Evolutionary conservation across 169 alveolate species (phyloP), one percentile per base, ranked within the genome.

Genomic region (Eimeria maxima): DNA sequence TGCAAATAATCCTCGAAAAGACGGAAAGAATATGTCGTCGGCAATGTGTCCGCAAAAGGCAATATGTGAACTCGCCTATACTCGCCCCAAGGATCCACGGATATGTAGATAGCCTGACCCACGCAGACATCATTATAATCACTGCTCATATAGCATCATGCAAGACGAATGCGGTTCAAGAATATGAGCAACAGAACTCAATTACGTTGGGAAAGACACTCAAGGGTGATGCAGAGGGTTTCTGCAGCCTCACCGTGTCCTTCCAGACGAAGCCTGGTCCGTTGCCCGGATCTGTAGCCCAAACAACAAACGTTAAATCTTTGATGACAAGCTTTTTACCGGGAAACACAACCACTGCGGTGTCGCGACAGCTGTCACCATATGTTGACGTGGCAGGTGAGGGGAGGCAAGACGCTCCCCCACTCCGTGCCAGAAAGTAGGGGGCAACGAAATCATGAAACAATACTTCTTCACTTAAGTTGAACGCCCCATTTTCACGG

Each of bases 21-120:
- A 84, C 97, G 95, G 93, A 96, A 97, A 50, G 76, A 80, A 76
- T 97, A 97, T 20, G 96, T 95, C 69, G 96, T 93, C 42, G 98
- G 98, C 71, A 97, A 87, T 27, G 98, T 97, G 50, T 97, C 98
- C 42, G 95, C 71, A 80, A 97, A 93, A 1, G 98, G 98, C 33
- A 97, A 91, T 87, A 97, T 96, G 65, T 97, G 91, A 20, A 97
- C 97, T 11, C 96, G 78, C 45, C 88, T 55, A 89, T 92, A 97
- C 78, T 95, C 98, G 16, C 97, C 98, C 90, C 76, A 96, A 6
- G 98, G 98, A 74, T 97, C 98, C 94, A 97, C 80, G 3, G 96
- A 96, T n/a, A 97, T 63, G 86, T 96, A 96, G 16, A 97, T 89
- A 2, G 96, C 97, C 98, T 97, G 91, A 27, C 47, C 6, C 53